Base-by-base conservation (phyloP, 75 land plant species). In the Ceratopteris richardii region DNA sequence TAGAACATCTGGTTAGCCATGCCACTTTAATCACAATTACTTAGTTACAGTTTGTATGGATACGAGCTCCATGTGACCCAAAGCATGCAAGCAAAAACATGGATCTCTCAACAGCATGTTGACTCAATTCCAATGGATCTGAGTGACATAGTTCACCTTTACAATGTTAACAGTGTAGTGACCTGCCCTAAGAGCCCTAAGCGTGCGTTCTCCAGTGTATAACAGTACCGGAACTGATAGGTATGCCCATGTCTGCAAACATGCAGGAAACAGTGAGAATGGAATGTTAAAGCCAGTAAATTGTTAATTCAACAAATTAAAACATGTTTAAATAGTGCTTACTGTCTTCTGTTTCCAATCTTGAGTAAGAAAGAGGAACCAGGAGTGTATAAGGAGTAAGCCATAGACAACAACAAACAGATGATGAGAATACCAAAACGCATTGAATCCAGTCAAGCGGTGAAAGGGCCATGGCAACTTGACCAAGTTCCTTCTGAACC, bases 341-440 rank as follows among this genome's bases (percentile, higher is more conserved):
- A 90, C 97, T 47, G 88, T 84, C 55, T 79, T 79, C 29, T 79
- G 60, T 28, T 63, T 59, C 96, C 95, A 93, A 0, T 61, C 19
- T 44, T 80, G 77, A 44, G 43, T 51, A 19, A 93, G 63, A 77
- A 63, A 81, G 62, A 95, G 52, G 78, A 71, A 78, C 51, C 41
- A 41, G 33, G 88, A 83, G 68, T 94, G 98, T 46, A 86, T 27
- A 37, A 89, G 23, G 40, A 90, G 80, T 63, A 85, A 66, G 25
- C 69, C 5, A 58, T 94, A 94, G 59, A 94, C 98, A n/a, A 94
- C 17, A 21, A 58, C 71, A 29, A 82, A 66, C 16, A 94, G 65
- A 59, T 94, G 98, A 73, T 94, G 98, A 21, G 88, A 80, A 64
- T 94, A 94, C 98, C 96, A 89, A 31, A 94, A 94, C 18, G 96